Evolutionary conservation across 2,329 filamentous ascomycete genomes (phyloP), one percentile per base, ranked within the genome.

Genomic region (Pseudocercospora vitis): DNA sequence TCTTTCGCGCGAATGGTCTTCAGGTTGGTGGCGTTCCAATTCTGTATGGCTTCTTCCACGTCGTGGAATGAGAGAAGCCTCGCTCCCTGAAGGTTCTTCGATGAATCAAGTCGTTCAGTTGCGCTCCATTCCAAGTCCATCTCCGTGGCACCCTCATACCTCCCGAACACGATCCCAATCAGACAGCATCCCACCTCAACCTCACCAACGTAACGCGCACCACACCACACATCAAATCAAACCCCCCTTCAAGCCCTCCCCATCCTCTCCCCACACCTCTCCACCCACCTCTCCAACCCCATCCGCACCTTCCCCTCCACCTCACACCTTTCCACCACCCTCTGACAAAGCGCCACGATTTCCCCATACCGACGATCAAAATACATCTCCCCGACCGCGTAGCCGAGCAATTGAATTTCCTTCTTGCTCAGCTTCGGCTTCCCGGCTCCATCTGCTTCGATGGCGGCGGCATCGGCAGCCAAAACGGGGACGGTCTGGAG

Each of bases 361-460:
- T 74, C 71, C 63, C 81, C 78, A 59, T 83, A 85, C 59, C 79
- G 77, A 65, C 78, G 78, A 61, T 81, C 78, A 56, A 79, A 76
- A 29, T 78, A 78, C 73, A 86, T 82, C 44, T 85, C 77, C 7
- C 78, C 74, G 23, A 84, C 68, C 48, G 84, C 83, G 6, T 78
- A 78, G 26, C 72, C 70, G 37, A 82, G 74, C 53, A 69, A 52
- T 37, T 64, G 60, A 7, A 64, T 53, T 1, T 68, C 61, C 31
- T 63, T 64, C 56, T 68, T 70, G 39, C 59, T 52, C 31, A 70
- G 55, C 37, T 57, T 61, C 24, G 28, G 21, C n/a, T 19, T 35
- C 12, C 29, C n/a, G 3, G 48, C 32, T 12, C 14, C 26, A 14
- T 35, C 26, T 7, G 23, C 24, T 1, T 26, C 11, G 2, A 21